phyloP scores from a whole-genome alignment of 148 eudicot species.

The Fagopyrum esculentum region DNA sequence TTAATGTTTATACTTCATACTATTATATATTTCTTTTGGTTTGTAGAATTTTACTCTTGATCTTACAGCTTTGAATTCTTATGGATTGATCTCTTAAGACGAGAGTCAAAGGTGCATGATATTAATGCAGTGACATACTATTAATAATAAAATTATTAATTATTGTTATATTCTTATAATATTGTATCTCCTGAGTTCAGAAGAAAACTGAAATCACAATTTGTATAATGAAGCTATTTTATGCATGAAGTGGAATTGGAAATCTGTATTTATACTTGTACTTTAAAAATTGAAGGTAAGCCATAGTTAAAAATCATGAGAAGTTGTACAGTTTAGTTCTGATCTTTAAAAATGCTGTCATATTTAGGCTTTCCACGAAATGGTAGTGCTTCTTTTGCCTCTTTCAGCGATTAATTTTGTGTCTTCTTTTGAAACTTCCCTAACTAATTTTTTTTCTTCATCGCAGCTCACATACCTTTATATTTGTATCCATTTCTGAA shows the following conservation, averaged over 20 bases:
- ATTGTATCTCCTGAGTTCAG: background rate
- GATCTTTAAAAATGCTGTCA: background rate
- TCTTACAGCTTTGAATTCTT: background rate
- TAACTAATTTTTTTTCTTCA: slow-evolving; percentile 1
- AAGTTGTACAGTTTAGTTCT: background rate
- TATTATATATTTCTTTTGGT: too few species aligned
- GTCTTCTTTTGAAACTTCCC: background rate
- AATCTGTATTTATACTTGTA: background rate
- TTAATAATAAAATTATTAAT: background rate
- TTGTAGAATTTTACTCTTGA: background rate
- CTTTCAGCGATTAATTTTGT: background rate
- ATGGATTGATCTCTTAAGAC: background rate
- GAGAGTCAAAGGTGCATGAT: background rate
- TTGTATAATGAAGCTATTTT: background rate
- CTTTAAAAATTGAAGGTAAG: background rate
- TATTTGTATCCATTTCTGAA: slow-evolving; percentile 95
- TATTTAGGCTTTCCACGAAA: background rate
- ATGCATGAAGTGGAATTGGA: background rate
- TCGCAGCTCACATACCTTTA: slow-evolving; percentile 92
- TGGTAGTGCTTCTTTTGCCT: background rate
- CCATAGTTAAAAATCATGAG: slow-evolving; percentile 1
- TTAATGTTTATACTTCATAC: too few species aligned
- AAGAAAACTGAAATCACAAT: background rate
- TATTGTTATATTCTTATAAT: background rate
- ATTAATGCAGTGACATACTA: background rate